These are phyloP conservation scores for Amylocystis lapponica DNA, from an alignment of 768 basidiomycete genomes.

Conservation along the genomic window DNA sequence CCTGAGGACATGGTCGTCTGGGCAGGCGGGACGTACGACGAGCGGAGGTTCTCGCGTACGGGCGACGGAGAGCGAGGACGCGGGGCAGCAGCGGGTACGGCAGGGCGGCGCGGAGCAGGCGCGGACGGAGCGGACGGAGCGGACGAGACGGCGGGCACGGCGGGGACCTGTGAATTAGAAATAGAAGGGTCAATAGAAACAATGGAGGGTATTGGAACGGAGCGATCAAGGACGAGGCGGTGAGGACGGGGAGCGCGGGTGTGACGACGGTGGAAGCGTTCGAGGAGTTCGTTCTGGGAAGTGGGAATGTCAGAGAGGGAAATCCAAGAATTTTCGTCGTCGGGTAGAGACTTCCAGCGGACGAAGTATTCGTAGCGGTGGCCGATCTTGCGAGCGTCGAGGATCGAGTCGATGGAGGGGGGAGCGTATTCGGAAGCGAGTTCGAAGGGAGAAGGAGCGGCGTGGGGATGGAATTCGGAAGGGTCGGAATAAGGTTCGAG, in stretches of 20 bases:
- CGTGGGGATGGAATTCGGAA: conserved; percentile 26
- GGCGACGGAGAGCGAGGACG: too few relatives aligned
- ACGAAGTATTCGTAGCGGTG: conserved; percentile 33
- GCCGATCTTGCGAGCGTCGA: conserved; percentile 30
- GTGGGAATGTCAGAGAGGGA: conserved; percentile 30
- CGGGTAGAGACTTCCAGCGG: conserved; percentile 19
- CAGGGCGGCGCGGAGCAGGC: too few relatives aligned
- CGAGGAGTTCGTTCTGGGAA: conserved; percentile 24
- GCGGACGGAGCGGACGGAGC: too few relatives aligned
- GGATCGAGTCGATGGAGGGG: conserved; percentile 16
- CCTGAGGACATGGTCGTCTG: too few relatives aligned
- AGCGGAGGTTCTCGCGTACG: too few relatives aligned
- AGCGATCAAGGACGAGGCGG: conserved; percentile 8
- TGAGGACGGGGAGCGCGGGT: conserved; percentile 27
- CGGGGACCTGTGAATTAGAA: too few relatives aligned
- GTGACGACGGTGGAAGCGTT: conserved; percentile 30
- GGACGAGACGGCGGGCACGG: too few relatives aligned
- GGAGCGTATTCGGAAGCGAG: background rate
- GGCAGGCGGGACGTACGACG: too few relatives aligned
- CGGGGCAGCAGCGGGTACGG: too few relatives aligned
- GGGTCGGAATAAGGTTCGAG: conserved; percentile 24
- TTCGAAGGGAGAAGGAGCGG: conserved; percentile 8
- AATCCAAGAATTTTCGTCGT: conserved; percentile 31
- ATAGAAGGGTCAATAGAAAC: too few relatives aligned
- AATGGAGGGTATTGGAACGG: too few relatives aligned